Evolutionary conservation across 2,329 filamentous ascomycete species (phyloP), one percentile per base, ranked within the genome.

Genomic region (Ilyonectria sp.): DNA sequence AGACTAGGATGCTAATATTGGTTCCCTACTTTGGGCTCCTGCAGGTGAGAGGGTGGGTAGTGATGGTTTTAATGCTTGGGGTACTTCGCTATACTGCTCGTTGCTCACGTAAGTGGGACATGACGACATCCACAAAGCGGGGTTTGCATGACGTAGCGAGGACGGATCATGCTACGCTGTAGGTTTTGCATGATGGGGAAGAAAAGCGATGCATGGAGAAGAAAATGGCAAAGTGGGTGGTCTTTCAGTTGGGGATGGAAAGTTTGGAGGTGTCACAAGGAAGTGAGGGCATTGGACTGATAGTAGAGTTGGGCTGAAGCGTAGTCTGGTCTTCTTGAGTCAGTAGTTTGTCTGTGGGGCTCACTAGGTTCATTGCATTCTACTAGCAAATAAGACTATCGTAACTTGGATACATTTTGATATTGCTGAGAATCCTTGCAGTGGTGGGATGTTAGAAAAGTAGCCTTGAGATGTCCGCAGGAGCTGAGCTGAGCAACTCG

Each of bases 101-200:
- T 23, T 49, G 66, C 62, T 67, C 63, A 69, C 59, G 67, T 69
- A 66, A 66, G 67, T 49, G 17, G 11, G 26, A 52, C 50, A 67
- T 69, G 67, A 69, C 67, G 67, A 69, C 67, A 69, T 67, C 35
- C 21, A 26, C 52, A 67, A 54, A 61, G 67, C 67, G 67, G 67
- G 67, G 67, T 35, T 35, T 31, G 58, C 29, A 57, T 66, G 63
- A 66, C 58, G 63, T 56, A 66, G 50, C 58, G 23, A 43, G 11
- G 1, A 17, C 35, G 60, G 15, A 65, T 49, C 52, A 56, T 61
- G 63, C 13, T 29, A 19, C 49, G 35, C 33, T 58, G 49, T 21
- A 31, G 37, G 31, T 23, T 47, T 49, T 55, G 52, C 56, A 49
- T 56, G 15, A 33, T 33, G 35, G 37, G 15, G 46, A 40, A 17